These are phyloP conservation scores for Colletotrichum eleusines DNA, from an alignment of 2,329 filamentous ascomycete species.

Conservation along the genomic window DNA sequence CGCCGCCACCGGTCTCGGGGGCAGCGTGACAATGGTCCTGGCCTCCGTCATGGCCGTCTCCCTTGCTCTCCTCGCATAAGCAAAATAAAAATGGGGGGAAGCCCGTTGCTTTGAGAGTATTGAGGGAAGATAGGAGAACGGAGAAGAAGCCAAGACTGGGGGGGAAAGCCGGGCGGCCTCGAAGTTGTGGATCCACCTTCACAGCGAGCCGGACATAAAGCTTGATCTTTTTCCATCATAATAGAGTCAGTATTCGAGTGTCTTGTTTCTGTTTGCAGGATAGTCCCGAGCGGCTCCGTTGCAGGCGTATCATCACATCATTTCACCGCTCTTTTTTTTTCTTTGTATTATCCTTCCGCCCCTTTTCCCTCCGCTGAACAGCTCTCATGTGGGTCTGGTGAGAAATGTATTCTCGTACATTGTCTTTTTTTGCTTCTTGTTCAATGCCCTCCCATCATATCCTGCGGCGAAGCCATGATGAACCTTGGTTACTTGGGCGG, in stretches of 20 bases:
- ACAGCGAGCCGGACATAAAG: conserved; percentile 22
- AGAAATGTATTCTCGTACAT: conserved; percentile 26
- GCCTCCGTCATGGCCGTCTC: conserved; percentile 34
- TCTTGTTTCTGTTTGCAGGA: conserved; percentile 15
- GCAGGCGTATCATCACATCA: conserved; percentile 1
- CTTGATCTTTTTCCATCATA: conserved; percentile 13
- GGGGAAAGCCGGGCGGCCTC: background rate
- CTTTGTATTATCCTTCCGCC: conserved; percentile 16
- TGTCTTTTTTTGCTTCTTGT: background rate
- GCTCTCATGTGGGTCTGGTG: conserved; percentile 34
- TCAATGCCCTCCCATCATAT: background rate
- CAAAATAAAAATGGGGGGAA: background rate
- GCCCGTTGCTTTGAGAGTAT: background rate
- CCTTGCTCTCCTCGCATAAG: conserved; percentile 33
- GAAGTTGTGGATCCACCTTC: background rate
- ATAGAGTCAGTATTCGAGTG: background rate
- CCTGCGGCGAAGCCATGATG: background rate
- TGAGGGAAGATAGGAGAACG: background rate
- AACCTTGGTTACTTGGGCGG: background rate
- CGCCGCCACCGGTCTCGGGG: conserved; percentile 20
- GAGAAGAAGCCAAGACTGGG: too few species aligned
- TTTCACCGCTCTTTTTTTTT: background rate
- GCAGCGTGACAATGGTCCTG: conserved; percentile 27
- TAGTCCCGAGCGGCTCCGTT: conserved; percentile 8
- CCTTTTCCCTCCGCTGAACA: background rate